A percentile compares a stretch with the other conserved stretches of the same genome.
Conservation (phyloP, 805 yeast genomes). For the Schwanniomyces polymorphus region DNA sequence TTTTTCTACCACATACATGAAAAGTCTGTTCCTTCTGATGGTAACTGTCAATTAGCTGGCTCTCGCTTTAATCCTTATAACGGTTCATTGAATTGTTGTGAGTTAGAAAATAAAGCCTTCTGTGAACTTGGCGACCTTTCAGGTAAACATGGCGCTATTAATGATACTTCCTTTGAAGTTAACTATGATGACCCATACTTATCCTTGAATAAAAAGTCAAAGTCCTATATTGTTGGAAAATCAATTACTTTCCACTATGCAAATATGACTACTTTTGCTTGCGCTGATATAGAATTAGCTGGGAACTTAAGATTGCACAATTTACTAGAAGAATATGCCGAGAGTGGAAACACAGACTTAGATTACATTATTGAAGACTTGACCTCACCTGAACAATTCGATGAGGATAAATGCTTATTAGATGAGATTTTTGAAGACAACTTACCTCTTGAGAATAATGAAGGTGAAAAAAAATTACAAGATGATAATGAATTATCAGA, state of each 20-base stretch:
- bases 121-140: slow-evolving; percentile 77
- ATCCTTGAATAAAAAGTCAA: slow-evolving; percentile 55
- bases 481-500: background rate
- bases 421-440: slow-evolving; percentile 8
- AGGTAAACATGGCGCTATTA: slow-evolving; percentile 75
- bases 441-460: slow-evolving; percentile 2
- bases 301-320: slow-evolving; percentile 8
- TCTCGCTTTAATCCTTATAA: slow-evolving; percentile 64
- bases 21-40: slow-evolving; percentile 45
- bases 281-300: slow-evolving; percentile 54
- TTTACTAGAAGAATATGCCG: slow-evolving; percentile 7
- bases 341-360: slow-evolving; percentile 2
- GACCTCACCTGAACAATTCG: slow-evolving; percentile 3
- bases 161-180: slow-evolving; percentile 67
- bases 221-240: slow-evolving; percentile 59
- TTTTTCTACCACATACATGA: slow-evolving; percentile 72
- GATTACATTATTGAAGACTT: background rate
- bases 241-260: slow-evolving; percentile 59
- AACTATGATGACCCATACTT: slow-evolving; percentile 64
- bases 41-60: slow-evolving; percentile 56
- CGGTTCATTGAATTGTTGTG: slow-evolving; percentile 54
- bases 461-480: slow-evolving; percentile 5
- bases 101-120: slow-evolving; percentile 48
- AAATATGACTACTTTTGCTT: slow-evolving; percentile 56
- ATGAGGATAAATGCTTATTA: slow-evolving; percentile 7